Percentiles rank a stretch among this genome's conserved stretches.
These are phyloP conservation scores for Microcera coccophila DNA, from an alignment of 2,329 filamentous ascomycete genomes.

Conservation along the genomic window DNA sequence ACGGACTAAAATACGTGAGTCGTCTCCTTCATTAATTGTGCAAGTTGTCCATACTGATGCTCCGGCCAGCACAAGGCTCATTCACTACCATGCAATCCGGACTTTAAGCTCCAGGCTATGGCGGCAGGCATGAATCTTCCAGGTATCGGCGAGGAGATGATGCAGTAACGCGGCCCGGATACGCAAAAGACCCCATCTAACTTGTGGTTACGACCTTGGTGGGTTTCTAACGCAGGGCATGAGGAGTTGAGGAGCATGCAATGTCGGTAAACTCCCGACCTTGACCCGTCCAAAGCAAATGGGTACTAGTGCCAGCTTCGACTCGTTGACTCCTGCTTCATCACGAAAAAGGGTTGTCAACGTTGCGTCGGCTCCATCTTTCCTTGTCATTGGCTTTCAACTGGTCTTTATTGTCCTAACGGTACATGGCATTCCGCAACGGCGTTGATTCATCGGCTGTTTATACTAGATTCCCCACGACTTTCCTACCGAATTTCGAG, in stretches of 20 bases:
- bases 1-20: conserved; percentile 89
- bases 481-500: conserved; percentile 8
- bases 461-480: conserved; percentile 5
- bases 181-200: not conserved
- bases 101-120: conserved; percentile 52
- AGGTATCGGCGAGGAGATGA: conserved; percentile 45
- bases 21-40: not conserved
- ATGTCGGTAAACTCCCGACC: not conserved
- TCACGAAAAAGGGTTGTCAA: conserved; percentile 12
- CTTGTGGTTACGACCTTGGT: not conserved
- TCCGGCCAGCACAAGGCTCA: conserved; percentile 64
- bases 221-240: conserved; percentile 4
- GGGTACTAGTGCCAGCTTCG: conserved; percentile 2
- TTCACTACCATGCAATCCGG: conserved; percentile 85
- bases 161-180: conserved; percentile 26
- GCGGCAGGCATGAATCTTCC: conserved; percentile 43
- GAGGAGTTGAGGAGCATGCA: too few species aligned
- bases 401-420: conserved; percentile 5
- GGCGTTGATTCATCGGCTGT: conserved; percentile 16
- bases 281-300: conserved; percentile 4
- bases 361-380: conserved; percentile 11
- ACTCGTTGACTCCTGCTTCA: conserved; percentile 13
- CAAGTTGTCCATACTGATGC: conserved; percentile 29
- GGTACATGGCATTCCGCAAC: conserved; percentile 17
- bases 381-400: conserved; percentile 18